Conservation (phyloP, 306 rosid genomes). For the Arachis stenosperma region DNA sequence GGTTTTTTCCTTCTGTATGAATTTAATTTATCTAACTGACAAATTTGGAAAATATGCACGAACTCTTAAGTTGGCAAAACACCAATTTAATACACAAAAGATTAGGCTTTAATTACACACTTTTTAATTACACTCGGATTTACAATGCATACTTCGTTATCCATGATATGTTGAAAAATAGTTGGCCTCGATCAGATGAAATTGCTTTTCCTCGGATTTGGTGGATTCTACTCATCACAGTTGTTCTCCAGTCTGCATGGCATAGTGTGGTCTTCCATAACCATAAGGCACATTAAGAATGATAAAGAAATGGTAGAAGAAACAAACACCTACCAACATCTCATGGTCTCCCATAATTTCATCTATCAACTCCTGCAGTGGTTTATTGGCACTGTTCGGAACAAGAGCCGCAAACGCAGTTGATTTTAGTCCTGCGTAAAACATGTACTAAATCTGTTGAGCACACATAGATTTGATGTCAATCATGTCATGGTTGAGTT, state of each 20-base stretch:
- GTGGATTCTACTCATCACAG: constrained; percentile 30
- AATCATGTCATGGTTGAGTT: constrained; percentile 2
- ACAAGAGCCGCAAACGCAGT: constrained; percentile 94
- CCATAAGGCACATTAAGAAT: constrained; percentile 11
- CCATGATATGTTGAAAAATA: not conserved
- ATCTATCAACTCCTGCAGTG: constrained; percentile 69
- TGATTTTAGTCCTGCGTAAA: constrained; percentile 72
- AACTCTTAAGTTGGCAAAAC: not conserved
- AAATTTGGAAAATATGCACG: too few relatives aligned
- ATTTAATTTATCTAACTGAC: too few relatives aligned
- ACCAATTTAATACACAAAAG: not conserved
- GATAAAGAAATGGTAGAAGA: not conserved
- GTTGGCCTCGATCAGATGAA: constrained; percentile 1
- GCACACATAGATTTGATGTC: not conserved
- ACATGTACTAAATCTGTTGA: not conserved
- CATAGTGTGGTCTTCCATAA: constrained; percentile 15
- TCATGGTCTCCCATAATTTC: constrained; percentile 89
- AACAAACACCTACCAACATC: constrained; percentile 61
- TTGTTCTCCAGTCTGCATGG: constrained; percentile 53
- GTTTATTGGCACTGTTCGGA: constrained; percentile 86
- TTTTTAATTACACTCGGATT: constrained; percentile 8
- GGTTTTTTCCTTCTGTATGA: too few relatives aligned
- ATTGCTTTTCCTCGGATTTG: not conserved
- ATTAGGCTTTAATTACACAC: not conserved
- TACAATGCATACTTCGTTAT: not conserved